Evolutionary conservation across 2,329 filamentous ascomycete genomes (phyloP).

Genomic region (Cladosporium sp.): DNA sequence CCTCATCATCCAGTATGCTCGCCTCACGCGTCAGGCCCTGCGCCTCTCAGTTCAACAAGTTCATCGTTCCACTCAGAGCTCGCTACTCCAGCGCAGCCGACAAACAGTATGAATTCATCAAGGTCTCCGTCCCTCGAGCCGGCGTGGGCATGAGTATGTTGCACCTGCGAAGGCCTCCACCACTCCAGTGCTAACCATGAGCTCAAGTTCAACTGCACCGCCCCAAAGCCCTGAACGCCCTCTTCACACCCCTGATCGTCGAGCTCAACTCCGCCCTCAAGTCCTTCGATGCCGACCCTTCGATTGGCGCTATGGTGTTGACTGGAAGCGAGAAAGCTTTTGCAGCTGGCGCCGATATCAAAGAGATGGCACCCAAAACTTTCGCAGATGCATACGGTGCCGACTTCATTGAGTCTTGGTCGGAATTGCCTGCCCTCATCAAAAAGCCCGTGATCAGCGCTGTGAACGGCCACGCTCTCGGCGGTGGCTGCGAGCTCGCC

Average conservation of each 20-base stretch:
- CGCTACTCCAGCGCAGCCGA: constrained; percentile 46
- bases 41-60: constrained; percentile 56
- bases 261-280: constrained; percentile 80
- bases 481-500: constrained; percentile 91
- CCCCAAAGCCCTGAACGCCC: constrained; percentile 90
- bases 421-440: constrained; percentile 72
- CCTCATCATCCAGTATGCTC: constrained; percentile 22
- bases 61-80: constrained; percentile 53
- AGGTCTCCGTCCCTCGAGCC: constrained; percentile 77
- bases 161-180: constrained; percentile 1
- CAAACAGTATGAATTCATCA: constrained; percentile 69
- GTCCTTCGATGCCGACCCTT: constrained; percentile 64
- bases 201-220: constrained; percentile 82
- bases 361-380: constrained; percentile 92
- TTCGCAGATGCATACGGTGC: constrained; percentile 83
- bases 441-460: constrained; percentile 94
- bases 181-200: neutral
- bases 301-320: constrained; percentile 72
- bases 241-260: constrained; percentile 82
- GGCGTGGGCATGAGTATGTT: constrained; percentile 75
- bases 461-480: constrained; percentile 89
- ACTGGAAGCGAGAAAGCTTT: constrained; percentile 89
- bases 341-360: constrained; percentile 95
- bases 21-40: constrained; percentile 50
- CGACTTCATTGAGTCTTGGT: constrained; percentile 96